Evolutionary conservation across 768 basidiomycete species (phyloP).

Genomic region (Tulasnella sp.): DNA sequence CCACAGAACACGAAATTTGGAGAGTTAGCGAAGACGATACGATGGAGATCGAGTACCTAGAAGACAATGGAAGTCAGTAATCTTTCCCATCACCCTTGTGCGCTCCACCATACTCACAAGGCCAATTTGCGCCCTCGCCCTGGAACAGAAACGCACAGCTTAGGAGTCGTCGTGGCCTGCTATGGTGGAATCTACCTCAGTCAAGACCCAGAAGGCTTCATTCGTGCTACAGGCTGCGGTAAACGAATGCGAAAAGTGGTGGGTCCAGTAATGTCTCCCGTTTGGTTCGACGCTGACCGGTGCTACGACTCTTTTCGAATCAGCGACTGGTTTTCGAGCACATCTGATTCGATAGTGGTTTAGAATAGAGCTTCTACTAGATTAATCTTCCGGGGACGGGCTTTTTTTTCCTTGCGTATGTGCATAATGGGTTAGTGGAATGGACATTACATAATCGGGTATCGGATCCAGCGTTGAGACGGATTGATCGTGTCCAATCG

Average conservation of each 20-base stretch:
- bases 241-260: neutral
- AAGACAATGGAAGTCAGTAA: neutral
- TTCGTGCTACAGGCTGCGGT: neutral
- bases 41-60: neutral
- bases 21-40: neutral
- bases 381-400: neutral
- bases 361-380: neutral
- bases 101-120: no score
- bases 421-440: neutral
- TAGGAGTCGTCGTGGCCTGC: neutral
- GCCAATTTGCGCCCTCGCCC: neutral
- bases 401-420: neutral
- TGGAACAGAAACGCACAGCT: neutral
- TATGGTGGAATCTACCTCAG: neutral
- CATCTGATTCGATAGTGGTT: neutral
- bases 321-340: neutral
- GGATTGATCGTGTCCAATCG: no score
- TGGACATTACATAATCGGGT: neutral
- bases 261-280: neutral
- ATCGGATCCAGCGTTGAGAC: neutral
- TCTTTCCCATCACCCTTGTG: neutral
- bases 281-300: neutral
- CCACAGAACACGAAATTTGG: neutral
- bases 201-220: constrained; percentile 2
- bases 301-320: neutral